Evolutionary conservation across 23 red algal species (phyloP).

Genomic region (Agarophyton chilense): DNA sequence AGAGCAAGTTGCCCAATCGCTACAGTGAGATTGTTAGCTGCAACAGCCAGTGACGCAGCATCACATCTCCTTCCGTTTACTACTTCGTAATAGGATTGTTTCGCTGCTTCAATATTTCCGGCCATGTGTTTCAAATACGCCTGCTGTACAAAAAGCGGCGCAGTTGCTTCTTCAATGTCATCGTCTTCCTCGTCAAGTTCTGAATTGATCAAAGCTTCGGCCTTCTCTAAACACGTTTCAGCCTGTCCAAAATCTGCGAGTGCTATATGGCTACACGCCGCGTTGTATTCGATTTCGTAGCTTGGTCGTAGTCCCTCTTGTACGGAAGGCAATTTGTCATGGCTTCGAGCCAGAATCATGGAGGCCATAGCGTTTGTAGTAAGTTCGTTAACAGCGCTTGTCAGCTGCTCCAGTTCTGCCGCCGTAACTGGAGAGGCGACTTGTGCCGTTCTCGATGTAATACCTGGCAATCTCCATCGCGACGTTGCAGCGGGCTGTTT

Average conservation of each 20-base stretch:
- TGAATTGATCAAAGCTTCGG: constrained; percentile 39
- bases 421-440: constrained; percentile 24
- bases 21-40: constrained; percentile 60
- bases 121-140: constrained; percentile 59
- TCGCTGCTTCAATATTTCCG: constrained; percentile 43
- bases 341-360: constrained; percentile 31
- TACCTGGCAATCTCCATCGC: constrained; percentile 28
- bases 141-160: constrained; percentile 58
- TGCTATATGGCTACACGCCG: constrained; percentile 30
- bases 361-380: constrained; percentile 65
- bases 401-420: constrained; percentile 40
- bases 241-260: constrained; percentile 8
- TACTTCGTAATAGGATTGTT: constrained; percentile 30
- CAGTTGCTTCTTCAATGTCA: constrained; percentile 40
- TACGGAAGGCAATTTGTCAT: background rate
- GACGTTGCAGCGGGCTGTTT: constrained; percentile 32
- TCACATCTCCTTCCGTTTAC: constrained; percentile 39
- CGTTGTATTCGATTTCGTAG: constrained; percentile 59
- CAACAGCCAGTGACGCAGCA: constrained; percentile 65
- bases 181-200: constrained; percentile 52
- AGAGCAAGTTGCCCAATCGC: constrained; percentile 60
- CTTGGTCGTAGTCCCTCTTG: constrained; percentile 1
- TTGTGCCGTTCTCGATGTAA: background rate
- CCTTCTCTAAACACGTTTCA: constrained; percentile 20
- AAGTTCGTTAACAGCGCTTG: constrained; percentile 54